Base-by-base conservation (phyloP, 2,329 filamentous ascomycete genomes). In the Exophiala sp. region DNA sequence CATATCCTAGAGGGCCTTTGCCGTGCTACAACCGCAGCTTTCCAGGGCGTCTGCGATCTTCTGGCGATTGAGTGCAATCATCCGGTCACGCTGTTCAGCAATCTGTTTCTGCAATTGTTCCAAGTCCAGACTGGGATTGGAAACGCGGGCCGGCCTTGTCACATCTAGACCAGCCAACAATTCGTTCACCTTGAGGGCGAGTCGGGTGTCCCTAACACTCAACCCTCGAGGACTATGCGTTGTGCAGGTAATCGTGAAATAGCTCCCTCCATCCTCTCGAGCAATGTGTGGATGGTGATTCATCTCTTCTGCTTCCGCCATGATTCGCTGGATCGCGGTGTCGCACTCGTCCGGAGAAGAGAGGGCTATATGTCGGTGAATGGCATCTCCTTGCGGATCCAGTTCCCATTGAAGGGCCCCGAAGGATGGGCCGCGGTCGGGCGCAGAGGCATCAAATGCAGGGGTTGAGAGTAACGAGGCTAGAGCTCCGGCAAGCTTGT, bases 231-330 rank as follows among this genome's bases (percentile, higher is more conserved):
- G 58, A 43, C 49, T 48, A 37, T 60, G 58, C 13, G 58, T 59
- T n/a, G 58, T 60, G 44, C 58, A 60, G 10, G 58, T 59, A 14
- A 60, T 51, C 11, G 56, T 59, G 38, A 58, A 43, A 39, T 22
- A 49, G 13, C 21, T 49, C 30, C 23, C n/a, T 37, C 16, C 38
- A 37, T 24, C 43, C n/a, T 45, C 51, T 16, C 45, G 46, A 27
- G 48, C 46, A n/a, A 59, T 50, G 19, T 59, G 58, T 14, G 58
- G 57, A 40, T 60, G 55, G 44, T 60, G 58, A n/a, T 55, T 48
- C 48, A 59, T 45, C 32, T 56, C 43, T 1, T 58, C 53, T 9
- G 57, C 50, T 22, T 35, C 44, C 7, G 8, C 27, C 42, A 48
- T 50, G 48, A 60, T 56, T 19, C 38, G n/a, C 10, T 47, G 23